Conservation (phyloP, 2,329 filamentous ascomycete species). For the Bipolaris oryzae region DNA sequence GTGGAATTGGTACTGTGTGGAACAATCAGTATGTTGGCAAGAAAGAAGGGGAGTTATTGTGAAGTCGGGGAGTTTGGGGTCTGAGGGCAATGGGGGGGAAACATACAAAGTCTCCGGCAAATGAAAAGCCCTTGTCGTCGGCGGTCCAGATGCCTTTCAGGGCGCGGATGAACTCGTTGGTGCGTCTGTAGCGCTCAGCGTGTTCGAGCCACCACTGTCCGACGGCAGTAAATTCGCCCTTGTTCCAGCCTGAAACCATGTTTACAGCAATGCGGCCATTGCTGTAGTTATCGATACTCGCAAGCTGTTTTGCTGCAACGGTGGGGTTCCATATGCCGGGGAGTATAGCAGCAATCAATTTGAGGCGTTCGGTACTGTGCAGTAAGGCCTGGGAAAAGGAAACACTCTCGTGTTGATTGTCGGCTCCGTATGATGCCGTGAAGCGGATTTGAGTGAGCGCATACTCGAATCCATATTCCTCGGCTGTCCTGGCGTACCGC, state of each 20-base stretch:
- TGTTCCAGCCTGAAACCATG: slow-evolving; percentile 62
- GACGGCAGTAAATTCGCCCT: slow-evolving; percentile 58
- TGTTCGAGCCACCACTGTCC: slow-evolving; percentile 63
- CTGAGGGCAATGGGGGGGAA: no score
- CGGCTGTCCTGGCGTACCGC: slow-evolving; percentile 57
- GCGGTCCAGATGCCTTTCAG: slow-evolving; percentile 59
- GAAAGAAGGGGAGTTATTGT: no score
- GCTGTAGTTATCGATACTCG: slow-evolving; percentile 59
- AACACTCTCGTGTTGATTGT: slow-evolving; percentile 59
- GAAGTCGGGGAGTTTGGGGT: no score
- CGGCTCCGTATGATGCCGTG: slow-evolving; percentile 58
- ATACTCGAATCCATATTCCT: slow-evolving; percentile 58
- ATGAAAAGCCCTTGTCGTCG: slow-evolving; percentile 55
- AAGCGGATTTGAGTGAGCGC: slow-evolving; percentile 61
- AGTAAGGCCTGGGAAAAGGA: slow-evolving; percentile 59
- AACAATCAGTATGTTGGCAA: no score
- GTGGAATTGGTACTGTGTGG: slow-evolving; percentile 55
- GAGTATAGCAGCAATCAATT: slow-evolving; percentile 59
- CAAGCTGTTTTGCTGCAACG: slow-evolving; percentile 60
- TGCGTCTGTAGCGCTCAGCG: slow-evolving; percentile 58
- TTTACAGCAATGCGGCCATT: slow-evolving; percentile 61
- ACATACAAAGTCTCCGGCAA: slow-evolving; percentile 54
- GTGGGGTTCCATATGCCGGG: slow-evolving; percentile 50
- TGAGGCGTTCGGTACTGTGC: slow-evolving; percentile 55
- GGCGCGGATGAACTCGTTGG: slow-evolving; percentile 58